A percentile compares a stretch with the other conserved stretches of the same genome.
phyloP scores from a whole-genome alignment of 78 protist genomes.

The Salpingoeca rosetta region DNA sequence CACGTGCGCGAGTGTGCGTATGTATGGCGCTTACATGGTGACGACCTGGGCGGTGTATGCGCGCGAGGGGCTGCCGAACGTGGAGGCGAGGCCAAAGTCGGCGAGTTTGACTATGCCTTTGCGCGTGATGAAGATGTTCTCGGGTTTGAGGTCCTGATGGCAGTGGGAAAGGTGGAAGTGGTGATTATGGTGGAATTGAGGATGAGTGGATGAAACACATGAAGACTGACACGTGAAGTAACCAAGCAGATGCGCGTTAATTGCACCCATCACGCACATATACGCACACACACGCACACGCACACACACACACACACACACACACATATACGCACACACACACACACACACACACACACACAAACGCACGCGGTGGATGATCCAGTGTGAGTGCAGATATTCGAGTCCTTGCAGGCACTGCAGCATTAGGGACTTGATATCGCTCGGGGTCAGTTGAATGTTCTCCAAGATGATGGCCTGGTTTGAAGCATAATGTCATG shows the following conservation, averaged over 20 bases:
- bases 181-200: no score
- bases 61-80: constrained; percentile 70
- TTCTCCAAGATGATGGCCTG: background rate
- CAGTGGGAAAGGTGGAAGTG: no score
- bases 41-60: constrained; percentile 61
- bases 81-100: constrained; percentile 92
- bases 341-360: constrained; percentile 19
- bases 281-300: constrained; percentile 23
- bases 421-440: background rate
- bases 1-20: no score
- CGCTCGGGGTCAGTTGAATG: background rate
- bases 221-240: background rate
- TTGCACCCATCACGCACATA: background rate
- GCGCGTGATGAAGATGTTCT: constrained; percentile 81
- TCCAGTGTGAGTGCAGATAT: constrained; percentile 47
- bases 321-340: background rate
- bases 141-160: constrained; percentile 94
- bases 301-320: constrained; percentile 21
- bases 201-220: background rate
- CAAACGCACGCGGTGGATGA: constrained; percentile 57
- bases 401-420: constrained; percentile 42
- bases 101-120: constrained; percentile 69
- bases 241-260: background rate
- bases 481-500: no score
- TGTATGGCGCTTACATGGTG: constrained; percentile 49